Evolutionary conservation across 371 early-diverging fungal species (phyloP).

Genomic region (Mucor saturninus): DNA sequence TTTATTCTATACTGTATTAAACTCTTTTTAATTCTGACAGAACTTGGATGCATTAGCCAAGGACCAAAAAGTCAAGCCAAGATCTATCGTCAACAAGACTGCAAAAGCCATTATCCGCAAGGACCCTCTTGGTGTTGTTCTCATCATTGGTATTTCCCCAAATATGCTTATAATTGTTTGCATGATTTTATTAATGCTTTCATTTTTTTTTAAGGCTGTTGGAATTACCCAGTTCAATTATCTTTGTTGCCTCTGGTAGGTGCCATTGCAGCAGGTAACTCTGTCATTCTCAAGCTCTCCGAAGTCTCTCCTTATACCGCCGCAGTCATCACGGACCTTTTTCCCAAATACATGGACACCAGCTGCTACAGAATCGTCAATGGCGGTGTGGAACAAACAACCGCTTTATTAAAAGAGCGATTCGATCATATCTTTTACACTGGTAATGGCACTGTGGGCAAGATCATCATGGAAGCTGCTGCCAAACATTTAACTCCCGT

Average conservation of each 20-base stretch:
- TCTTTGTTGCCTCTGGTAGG: conserved; percentile 49
- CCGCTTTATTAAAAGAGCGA: conserved; percentile 67
- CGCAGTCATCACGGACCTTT: conserved; percentile 61
- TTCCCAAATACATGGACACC: conserved; percentile 79
- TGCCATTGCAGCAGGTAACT: conserved; percentile 92
- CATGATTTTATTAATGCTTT: too few relatives aligned
- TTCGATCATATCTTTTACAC: conserved; percentile 93
- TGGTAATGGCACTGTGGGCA: conserved; percentile 80
- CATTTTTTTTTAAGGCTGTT: conserved; percentile 31
- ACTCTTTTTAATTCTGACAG: conserved; percentile 19
- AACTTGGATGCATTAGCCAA: conserved; percentile 68
- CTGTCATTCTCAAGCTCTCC: conserved; percentile 82
- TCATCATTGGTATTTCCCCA: conserved; percentile 49
- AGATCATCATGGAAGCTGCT: conserved; percentile 79
- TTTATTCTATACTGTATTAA: too few relatives aligned
- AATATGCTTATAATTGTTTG: too few relatives aligned
- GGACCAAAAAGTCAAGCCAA: conserved; percentile 51
- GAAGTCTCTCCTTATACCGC: conserved; percentile 79
- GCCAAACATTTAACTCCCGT: conserved; percentile 73
- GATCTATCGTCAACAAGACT: conserved; percentile 32
- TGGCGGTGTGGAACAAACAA: conserved; percentile 83
- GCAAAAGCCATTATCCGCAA: conserved; percentile 61
- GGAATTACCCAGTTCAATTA: conserved; percentile 55
- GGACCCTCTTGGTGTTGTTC: conserved; percentile 81
- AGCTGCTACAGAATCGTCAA: conserved; percentile 71